phyloP scores from a whole-genome alignment of 768 basidiomycete species.

The Chiua virens region DNA sequence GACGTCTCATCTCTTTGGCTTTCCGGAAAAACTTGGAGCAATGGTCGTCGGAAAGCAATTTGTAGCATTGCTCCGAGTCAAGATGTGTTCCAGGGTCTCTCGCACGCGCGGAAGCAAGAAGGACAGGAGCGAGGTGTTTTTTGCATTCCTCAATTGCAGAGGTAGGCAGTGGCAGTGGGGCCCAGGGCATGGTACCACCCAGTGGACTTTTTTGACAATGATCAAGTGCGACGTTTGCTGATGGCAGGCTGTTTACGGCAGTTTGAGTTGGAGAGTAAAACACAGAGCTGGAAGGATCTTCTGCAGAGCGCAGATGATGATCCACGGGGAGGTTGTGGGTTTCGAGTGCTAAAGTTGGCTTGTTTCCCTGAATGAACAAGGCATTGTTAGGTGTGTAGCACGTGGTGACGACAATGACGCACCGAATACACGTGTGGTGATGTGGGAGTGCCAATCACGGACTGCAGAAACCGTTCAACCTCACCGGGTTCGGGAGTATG shows the following conservation, averaged over 20 bases:
- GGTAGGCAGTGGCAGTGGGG: constrained; percentile 6
- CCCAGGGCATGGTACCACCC: constrained; percentile 9
- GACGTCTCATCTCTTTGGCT: constrained; percentile 26
- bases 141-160: constrained; percentile 27
- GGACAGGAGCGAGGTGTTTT: constrained; percentile 23
- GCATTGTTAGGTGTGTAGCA: constrained; percentile 6
- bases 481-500: constrained; percentile 23
- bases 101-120: constrained; percentile 17
- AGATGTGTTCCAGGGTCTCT: constrained; percentile 12
- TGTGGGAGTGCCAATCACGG: constrained; percentile 24
- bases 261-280: constrained; percentile 13
- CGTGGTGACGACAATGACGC: constrained; percentile 5
- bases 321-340: constrained; percentile 10
- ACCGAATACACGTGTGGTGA: constrained; percentile 16
- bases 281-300: neutral
- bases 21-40: constrained; percentile 20
- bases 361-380: constrained; percentile 2
- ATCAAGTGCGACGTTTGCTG: constrained; percentile 3
- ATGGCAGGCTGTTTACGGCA: constrained; percentile 6
- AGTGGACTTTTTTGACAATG: constrained; percentile 1
- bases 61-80: constrained; percentile 19
- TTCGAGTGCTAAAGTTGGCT: constrained; percentile 14
- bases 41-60: constrained; percentile 29
- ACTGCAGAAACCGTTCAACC: constrained; percentile 26
- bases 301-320: constrained; percentile 2